Evolutionary conservation across 805 yeast genomes (phyloP), one percentile per base, ranked within the genome.

Genomic region (Ogataea trehalophila): DNA sequence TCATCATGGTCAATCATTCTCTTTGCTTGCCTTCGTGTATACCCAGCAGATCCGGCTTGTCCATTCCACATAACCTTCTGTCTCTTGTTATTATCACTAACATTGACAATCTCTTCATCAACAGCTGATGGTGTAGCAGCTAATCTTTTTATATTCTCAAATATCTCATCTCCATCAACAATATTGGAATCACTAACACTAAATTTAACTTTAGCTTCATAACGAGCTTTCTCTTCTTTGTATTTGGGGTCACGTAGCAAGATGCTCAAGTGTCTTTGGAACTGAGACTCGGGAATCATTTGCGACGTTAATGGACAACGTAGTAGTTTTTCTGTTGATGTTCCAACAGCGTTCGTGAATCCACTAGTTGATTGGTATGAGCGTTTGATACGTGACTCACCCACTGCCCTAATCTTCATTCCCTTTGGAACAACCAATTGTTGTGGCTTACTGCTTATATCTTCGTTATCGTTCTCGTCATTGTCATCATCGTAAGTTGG

Each of bases 281-380:
- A 88, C 52, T 83, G 70, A 38, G 75, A 72, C 55, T 86, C 94
- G 0, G 91, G 85, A 1, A 91, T 76, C 59, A 75, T 58, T 57
- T 80, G 75, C 1, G 83, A 83, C 0, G 96, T 87, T 37, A 87
- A 71, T n/a, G 97, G 97, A 60, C 96, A 88, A 52, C 71, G 75
- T 37, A 90, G 75, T 41, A 69, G 54, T 8, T 62, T 67, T 48
- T 59, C 65, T 5, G 33, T 39, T 18, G 42, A 7, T 23, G 31
- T 20, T 6, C 26, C 23, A 20, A 4, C 20, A 20, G 20, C 20
- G 20, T 20, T 20, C 6, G 39, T 29, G 6, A 15, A n/a, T 4
- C 56, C 59, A 5, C 54, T 47, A 8, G 18, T 23, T 9, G 55
- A 38, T 33, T 26, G 36, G 8, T 46, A 48, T 17, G 33, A 26